Conservation (phyloP, 208 protist genomes). For the Wallacemonas sp. region DNA sequence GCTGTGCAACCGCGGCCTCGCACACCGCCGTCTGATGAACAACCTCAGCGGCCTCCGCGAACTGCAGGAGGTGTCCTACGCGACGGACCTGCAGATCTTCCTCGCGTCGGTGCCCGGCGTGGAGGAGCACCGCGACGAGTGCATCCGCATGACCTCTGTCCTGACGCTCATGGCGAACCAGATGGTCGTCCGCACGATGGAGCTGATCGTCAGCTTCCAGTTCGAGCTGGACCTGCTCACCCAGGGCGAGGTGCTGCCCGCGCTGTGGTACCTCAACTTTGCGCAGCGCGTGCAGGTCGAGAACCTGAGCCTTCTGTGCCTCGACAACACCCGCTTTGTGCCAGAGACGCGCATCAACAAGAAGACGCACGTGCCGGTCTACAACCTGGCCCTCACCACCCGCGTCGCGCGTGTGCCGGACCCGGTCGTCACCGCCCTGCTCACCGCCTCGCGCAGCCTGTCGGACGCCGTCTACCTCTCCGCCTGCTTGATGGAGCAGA, state of each 20-base stretch:
- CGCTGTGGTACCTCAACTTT: slow-evolving; percentile 82
- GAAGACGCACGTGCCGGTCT: slow-evolving; percentile 64
- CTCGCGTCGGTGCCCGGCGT: slow-evolving; percentile 49
- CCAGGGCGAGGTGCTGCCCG: slow-evolving; percentile 68
- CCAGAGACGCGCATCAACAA: slow-evolving; percentile 82
- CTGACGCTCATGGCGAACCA: slow-evolving; percentile 74
- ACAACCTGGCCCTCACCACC: slow-evolving; percentile 81
- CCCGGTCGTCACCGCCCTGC: slow-evolving; percentile 34
- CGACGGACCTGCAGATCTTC: slow-evolving; percentile 72
- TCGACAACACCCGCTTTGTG: slow-evolving; percentile 56
- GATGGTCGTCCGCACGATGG: slow-evolving; percentile 70
- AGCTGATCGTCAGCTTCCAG: slow-evolving; percentile 65
- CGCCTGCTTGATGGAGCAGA: slow-evolving; percentile 73
- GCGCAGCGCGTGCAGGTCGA: slow-evolving; percentile 64
- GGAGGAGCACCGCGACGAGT: slow-evolving; percentile 38
- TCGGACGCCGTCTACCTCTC: slow-evolving; percentile 69
- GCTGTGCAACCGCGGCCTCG: slow-evolving; percentile 86
- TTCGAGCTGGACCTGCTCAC: slow-evolving; percentile 79
- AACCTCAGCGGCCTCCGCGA: slow-evolving; percentile 45
- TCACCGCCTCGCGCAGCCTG: slow-evolving; percentile 64
- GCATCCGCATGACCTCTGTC: slow-evolving; percentile 46
- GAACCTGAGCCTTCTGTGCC: slow-evolving; percentile 60
- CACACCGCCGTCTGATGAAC: slow-evolving; percentile 82
- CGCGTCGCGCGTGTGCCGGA: slow-evolving; percentile 46
- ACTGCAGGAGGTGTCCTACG: slow-evolving; percentile 76